These are phyloP conservation scores for Sicyos baderoa DNA, from an alignment of 306 rosid species.

Conservation along the genomic window DNA sequence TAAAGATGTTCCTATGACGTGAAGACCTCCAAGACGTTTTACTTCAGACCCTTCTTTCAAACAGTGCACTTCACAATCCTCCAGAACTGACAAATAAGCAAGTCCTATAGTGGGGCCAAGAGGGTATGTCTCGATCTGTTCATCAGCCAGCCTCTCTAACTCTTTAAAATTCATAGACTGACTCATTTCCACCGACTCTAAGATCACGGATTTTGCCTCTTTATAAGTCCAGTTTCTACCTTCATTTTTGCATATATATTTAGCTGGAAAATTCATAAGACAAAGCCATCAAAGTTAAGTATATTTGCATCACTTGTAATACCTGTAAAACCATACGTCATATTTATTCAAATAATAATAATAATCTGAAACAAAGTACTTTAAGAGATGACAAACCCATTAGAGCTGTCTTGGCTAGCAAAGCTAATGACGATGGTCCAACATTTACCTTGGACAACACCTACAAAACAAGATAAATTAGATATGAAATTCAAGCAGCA, in stretches of 20 bases:
- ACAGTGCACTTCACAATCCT: slow-evolving; percentile 81
- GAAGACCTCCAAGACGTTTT: slow-evolving; percentile 89
- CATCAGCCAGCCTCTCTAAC: slow-evolving; percentile 64
- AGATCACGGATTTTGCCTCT: slow-evolving; percentile 76
- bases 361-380: too few relatives aligned
- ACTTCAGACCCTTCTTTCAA: slow-evolving; percentile 78
- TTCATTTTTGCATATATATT: slow-evolving; percentile 74
- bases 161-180: slow-evolving; percentile 54
- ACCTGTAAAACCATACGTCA: slow-evolving; percentile 14
- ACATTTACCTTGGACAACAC: slow-evolving; percentile 76
- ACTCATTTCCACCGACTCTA: slow-evolving; percentile 78
- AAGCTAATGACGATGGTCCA: slow-evolving; percentile 78
- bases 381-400: slow-evolving; percentile 59
- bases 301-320: slow-evolving; percentile 3
- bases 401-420: slow-evolving; percentile 73
- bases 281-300: slow-evolving; percentile 24
- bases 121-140: slow-evolving; percentile 77
- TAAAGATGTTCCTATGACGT: slow-evolving; percentile 89
- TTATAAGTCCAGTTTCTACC: slow-evolving; percentile 74
- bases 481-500: slow-evolving; percentile 11
- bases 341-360: slow-evolving; percentile 16
- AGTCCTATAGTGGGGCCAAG: slow-evolving; percentile 89
- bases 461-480: slow-evolving; percentile 39
- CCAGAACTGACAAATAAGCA: slow-evolving; percentile 66
- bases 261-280: slow-evolving; percentile 51